Evolutionary conservation across 1,284 basidiomycete genomes (phyloP), one percentile per base, ranked within the genome.

Genomic region (Ganoderma leucocontextum): DNA sequence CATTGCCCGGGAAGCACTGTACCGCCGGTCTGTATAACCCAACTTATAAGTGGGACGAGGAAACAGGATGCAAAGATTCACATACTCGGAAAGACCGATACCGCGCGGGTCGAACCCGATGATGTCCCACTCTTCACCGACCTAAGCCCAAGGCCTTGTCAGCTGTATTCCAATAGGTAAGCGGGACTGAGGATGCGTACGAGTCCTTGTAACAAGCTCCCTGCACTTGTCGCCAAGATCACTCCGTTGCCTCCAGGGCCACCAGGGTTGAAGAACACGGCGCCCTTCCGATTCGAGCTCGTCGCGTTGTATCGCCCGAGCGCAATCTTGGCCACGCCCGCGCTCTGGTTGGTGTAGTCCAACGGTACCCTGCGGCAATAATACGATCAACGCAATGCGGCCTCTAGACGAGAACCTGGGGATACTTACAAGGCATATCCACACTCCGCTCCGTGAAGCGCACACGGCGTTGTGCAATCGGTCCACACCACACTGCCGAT

Each of bases 71-170:
- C 15, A 2, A 33, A 39, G 47, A 12, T 36, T 25, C 17, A 65
- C 77, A 29, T 66, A 80, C 80, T 66, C 69, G 3, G 82, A 80
- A n/a, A 72, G 47, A 17, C 82, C 82, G 52, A 83, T 81, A 0
- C 83, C 84, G 63, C 84, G 75, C 17, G 82, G 83, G 69, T 84
- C 84, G 69, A 84, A 83, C 1, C 82, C 82, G 53, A 83, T 70
- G 25, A 84, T 73, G 69, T 83, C 82, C 69, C 78, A 82, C 12
- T 81, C 75, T 41, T 75, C 72, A 19, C 80, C 80, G 22, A 81
- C 53, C 73, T 78, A 36, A 15, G 25, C 4, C 2, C 25, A 9
- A 59, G 33, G 1, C 10, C 22, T n/a, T 39, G 36, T 60, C n/a
- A 60, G 58, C 10, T 4, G 9, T 25, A 25, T 1, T 22, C 13